A percentile compares a stretch with the other conserved stretches of the same genome.
Evolutionary conservation across 208 protist genomes (phyloP).

Genomic region (Acanthamoeba castellanii): DNA sequence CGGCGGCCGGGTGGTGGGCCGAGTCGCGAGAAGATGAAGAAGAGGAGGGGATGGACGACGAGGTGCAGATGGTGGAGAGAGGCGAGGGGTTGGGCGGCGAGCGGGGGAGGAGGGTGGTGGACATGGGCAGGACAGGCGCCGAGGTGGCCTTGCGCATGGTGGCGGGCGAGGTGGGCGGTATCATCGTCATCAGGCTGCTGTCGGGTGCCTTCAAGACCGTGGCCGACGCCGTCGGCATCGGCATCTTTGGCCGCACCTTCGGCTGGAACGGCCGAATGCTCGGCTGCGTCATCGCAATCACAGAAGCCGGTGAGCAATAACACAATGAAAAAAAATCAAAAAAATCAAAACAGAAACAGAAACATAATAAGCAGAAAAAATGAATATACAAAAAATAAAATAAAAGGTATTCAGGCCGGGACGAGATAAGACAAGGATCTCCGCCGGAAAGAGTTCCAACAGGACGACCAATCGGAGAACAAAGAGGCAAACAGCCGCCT

Average conservation of each 20-base stretch:
- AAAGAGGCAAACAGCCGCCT: too few species aligned
- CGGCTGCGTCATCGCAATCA: too few species aligned
- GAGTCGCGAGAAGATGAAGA: not conserved
- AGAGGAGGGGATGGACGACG: not conserved
- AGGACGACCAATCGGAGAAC: too few species aligned
- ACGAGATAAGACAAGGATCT: too few species aligned
- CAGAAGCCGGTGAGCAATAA: too few species aligned
- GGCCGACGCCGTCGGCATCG: not conserved
- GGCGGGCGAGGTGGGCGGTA: not conserved
- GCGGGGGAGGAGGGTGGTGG: not conserved
- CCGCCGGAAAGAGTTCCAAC: too few species aligned
- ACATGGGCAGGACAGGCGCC: slow-evolving; percentile 22
- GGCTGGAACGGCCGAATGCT: too few species aligned
- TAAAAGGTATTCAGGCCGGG: too few species aligned
- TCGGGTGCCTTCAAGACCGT: not conserved
- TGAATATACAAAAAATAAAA: too few species aligned
- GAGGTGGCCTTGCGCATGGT: slow-evolving; percentile 48
- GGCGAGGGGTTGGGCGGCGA: slow-evolving; percentile 19
- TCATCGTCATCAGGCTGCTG: not conserved
- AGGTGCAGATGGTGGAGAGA: not conserved
- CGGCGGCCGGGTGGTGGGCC: not conserved
- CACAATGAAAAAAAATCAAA: too few species aligned
- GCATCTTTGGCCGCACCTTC: not conserved
- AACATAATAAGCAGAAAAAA: too few species aligned
- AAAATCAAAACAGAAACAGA: too few species aligned